Percentiles rank a stretch among this genome's conserved stretches.
phyloP scores from a whole-genome alignment of 352 stramenopile species.

The Aphanomyces stellatus region DNA sequence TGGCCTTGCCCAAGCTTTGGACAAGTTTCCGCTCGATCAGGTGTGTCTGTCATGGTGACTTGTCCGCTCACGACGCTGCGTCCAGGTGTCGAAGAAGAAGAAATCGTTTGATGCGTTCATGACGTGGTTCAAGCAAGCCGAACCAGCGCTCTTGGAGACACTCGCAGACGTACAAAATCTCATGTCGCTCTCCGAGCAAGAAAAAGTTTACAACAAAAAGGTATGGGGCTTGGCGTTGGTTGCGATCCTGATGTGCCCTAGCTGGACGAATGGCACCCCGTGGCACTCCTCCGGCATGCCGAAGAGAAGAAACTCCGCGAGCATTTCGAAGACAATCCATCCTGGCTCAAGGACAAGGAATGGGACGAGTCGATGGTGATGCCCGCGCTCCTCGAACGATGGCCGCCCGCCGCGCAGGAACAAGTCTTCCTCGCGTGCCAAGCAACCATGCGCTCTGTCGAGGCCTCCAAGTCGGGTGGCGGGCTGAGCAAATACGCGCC shows the following conservation, averaged over 20 bases:
- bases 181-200: slow-evolving; percentile 35
- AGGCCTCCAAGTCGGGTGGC: background rate
- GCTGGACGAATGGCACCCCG: slow-evolving; percentile 11
- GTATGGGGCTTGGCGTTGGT: background rate
- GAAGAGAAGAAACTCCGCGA: slow-evolving; percentile 6
- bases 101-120: slow-evolving; percentile 48
- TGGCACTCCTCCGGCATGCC: background rate
- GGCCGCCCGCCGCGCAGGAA: background rate
- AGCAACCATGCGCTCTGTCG: background rate
- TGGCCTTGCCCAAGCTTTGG: background rate
- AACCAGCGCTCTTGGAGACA: slow-evolving; percentile 27
- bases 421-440: background rate
- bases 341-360: background rate
- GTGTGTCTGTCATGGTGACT: background rate
- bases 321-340: background rate
- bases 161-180: slow-evolving; percentile 32
- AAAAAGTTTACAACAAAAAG: slow-evolving; percentile 46
- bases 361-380: background rate
- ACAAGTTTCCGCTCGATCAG: background rate
- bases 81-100: slow-evolving; percentile 35
- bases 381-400: background rate
- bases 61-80: slow-evolving; percentile 8
- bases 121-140: slow-evolving; percentile 24
- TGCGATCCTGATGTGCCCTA: background rate
- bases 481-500: background rate